These are phyloP conservation scores for Amanita exitialis DNA, from an alignment of 768 basidiomycete species.

Conservation along the genomic window DNA sequence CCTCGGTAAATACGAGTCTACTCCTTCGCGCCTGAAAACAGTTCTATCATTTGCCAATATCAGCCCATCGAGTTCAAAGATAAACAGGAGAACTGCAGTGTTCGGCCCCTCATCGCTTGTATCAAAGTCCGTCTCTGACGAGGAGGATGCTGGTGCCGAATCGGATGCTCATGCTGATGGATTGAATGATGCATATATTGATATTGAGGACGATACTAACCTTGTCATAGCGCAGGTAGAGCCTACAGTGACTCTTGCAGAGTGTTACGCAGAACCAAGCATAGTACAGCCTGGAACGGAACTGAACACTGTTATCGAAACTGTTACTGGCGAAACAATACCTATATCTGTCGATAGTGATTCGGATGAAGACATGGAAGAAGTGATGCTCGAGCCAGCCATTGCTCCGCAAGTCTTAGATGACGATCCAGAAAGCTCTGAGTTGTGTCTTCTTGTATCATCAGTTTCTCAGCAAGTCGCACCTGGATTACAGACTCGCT, in stretches of 20 bases:
- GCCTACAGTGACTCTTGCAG: background rate
- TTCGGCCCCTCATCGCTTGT: slow-evolving; percentile 6
- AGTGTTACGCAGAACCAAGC: background rate
- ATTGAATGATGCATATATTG: slow-evolving; percentile 2
- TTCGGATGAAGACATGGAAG: slow-evolving; percentile 8
- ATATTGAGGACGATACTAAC: background rate
- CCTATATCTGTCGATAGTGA: background rate
- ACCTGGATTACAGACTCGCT: background rate
- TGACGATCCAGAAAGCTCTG: background rate
- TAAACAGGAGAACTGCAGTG: background rate
- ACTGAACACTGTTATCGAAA: background rate
- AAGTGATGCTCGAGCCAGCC: slow-evolving; percentile 1
- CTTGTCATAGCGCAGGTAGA: background rate
- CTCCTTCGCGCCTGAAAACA: slow-evolving; percentile 11
- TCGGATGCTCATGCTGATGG: background rate
- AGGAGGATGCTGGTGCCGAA: background rate
- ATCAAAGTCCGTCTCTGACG: background rate
- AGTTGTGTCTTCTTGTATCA: background rate
- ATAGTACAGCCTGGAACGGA: background rate
- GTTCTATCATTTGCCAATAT: slow-evolving; percentile 10
- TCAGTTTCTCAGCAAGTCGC: background rate
- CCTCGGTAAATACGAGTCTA: slow-evolving; percentile 7
- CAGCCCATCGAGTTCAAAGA: background rate
- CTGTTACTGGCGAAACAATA: background rate
- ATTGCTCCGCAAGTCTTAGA: background rate